Conservation (phyloP, 164 flowering plant genomes). For the Aristolochia californica region DNA sequence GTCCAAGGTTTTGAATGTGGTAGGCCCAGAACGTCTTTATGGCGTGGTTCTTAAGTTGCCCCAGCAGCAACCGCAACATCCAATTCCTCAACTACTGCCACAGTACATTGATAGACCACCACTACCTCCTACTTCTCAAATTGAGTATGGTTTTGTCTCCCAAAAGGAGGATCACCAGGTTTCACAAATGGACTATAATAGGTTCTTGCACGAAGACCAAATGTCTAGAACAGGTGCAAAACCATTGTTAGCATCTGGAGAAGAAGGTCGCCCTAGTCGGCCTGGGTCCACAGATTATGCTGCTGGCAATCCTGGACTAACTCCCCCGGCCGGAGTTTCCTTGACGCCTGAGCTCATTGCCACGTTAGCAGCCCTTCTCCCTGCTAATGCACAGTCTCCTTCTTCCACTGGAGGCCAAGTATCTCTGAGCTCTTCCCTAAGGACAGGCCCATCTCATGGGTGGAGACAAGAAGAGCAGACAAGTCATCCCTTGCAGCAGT, state of each 20-base stretch:
- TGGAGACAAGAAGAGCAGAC: slow-evolving; percentile 48
- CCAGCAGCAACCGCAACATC: slow-evolving; percentile 26
- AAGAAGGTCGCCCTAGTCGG: slow-evolving; percentile 22
- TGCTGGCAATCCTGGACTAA: slow-evolving; percentile 14
- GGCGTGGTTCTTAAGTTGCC: slow-evolving; percentile 88
- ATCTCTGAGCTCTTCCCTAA: slow-evolving; percentile 18
- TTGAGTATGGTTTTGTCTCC: slow-evolving; percentile 23
- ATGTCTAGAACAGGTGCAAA: slow-evolving; percentile 19
- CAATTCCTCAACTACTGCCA: slow-evolving; percentile 25
- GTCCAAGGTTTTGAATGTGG: slow-evolving; percentile 49
- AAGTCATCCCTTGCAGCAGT: slow-evolving; percentile 30
- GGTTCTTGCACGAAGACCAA: slow-evolving; percentile 30
- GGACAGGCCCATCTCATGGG: slow-evolving; percentile 25
- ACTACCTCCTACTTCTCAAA: slow-evolving; percentile 24
- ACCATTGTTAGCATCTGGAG: slow-evolving; percentile 15
- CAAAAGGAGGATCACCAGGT: slow-evolving; percentile 31
- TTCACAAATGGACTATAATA: slow-evolving; percentile 29
- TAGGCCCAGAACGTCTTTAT: slow-evolving; percentile 87
- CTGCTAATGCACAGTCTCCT: slow-evolving; percentile 39
- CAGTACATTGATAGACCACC: slow-evolving; percentile 31
- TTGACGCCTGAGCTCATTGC: slow-evolving; percentile 93
- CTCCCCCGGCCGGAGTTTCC: slow-evolving; percentile 41
- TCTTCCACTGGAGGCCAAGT: slow-evolving; percentile 24
- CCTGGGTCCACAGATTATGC: slow-evolving; percentile 32
- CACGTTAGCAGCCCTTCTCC: slow-evolving; percentile 54